Evolutionary conservation across 208 protist species (phyloP).

Genomic region (Herpetomonas muscarum): DNA sequence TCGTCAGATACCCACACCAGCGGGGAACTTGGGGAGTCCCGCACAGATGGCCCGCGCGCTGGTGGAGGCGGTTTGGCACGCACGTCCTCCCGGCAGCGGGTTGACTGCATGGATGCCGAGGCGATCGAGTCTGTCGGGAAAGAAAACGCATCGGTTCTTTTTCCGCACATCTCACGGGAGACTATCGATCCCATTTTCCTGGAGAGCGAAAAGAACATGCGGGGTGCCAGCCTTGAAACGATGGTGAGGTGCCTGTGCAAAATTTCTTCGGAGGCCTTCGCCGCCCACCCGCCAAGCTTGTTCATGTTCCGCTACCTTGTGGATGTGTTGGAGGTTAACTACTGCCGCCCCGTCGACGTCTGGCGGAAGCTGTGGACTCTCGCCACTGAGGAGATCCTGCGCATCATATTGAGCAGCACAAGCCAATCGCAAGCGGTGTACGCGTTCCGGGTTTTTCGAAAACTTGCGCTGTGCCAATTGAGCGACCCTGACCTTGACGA

Average conservation of each 20-base stretch:
- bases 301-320: conserved; percentile 88
- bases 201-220: conserved; percentile 20
- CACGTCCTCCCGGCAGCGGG: not conserved
- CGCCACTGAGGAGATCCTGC: conserved; percentile 12
- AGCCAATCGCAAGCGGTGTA: not conserved
- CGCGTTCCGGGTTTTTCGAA: not conserved
- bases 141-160: conserved; percentile 32
- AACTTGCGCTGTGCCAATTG: not conserved
- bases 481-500: not conserved
- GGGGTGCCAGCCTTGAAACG: conserved; percentile 53
- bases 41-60: not conserved
- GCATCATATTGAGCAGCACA: not conserved
- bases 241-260: conserved; percentile 74
- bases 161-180: conserved; percentile 45
- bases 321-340: conserved; percentile 88
- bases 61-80: not conserved
- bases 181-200: conserved; percentile 83
- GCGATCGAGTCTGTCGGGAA: conserved; percentile 12
- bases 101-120: not conserved
- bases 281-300: conserved; percentile 14
- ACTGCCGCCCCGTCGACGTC: conserved; percentile 77
- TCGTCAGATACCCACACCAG: no score
- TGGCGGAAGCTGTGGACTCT: conserved; percentile 81
- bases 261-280: conserved; percentile 65
- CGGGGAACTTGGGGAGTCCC: not conserved